Evolutionary conservation across 1,139 yeast genomes (phyloP).

Genomic region (Taphrina sp.): DNA sequence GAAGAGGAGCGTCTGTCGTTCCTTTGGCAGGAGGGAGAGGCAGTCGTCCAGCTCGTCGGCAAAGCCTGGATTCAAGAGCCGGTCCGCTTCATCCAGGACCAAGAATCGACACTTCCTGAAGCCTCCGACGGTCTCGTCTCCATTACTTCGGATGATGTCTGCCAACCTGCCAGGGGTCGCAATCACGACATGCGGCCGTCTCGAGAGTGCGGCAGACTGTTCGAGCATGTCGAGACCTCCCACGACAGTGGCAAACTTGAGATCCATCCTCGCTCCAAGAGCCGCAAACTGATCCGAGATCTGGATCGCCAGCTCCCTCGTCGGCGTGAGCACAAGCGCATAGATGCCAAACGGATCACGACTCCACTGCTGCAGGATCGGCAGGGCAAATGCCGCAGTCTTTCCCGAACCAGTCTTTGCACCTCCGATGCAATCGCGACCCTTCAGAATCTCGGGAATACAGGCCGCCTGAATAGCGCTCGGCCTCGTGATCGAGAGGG

Average conservation of each 20-base stretch:
- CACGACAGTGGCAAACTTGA: constrained; percentile 74
- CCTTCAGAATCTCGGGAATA: constrained; percentile 78
- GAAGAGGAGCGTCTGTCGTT: constrained; percentile 82
- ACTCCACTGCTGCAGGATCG: constrained; percentile 92
- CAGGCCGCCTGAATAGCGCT: constrained; percentile 85
- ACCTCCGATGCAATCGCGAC: constrained; percentile 94
- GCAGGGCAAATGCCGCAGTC: constrained; percentile 95
- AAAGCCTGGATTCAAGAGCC: constrained; percentile 78
- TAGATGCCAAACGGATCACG: constrained; percentile 90
- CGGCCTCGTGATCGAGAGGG: constrained; percentile 81
- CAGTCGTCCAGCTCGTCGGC: constrained; percentile 72
- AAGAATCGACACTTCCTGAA: constrained; percentile 71
- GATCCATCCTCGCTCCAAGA: constrained; percentile 82
- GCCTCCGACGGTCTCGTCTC: constrained; percentile 83
- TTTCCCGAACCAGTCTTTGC: constrained; percentile 99
- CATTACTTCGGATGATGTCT: constrained; percentile 82
- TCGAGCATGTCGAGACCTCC: constrained; percentile 93
- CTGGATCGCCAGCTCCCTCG: constrained; percentile 91
- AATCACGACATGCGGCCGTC: constrained; percentile 86
- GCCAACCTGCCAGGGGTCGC: constrained; percentile 98
- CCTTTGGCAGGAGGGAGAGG: constrained; percentile 65
- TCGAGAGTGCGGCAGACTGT: constrained; percentile 77
- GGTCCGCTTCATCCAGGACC: constrained; percentile 95
- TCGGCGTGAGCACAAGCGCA: constrained; percentile 88
- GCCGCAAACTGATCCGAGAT: constrained; percentile 97